These are phyloP conservation scores for Tephrocybe sp. DNA, from an alignment of 768 basidiomycete species.

Conservation along the genomic window DNA sequence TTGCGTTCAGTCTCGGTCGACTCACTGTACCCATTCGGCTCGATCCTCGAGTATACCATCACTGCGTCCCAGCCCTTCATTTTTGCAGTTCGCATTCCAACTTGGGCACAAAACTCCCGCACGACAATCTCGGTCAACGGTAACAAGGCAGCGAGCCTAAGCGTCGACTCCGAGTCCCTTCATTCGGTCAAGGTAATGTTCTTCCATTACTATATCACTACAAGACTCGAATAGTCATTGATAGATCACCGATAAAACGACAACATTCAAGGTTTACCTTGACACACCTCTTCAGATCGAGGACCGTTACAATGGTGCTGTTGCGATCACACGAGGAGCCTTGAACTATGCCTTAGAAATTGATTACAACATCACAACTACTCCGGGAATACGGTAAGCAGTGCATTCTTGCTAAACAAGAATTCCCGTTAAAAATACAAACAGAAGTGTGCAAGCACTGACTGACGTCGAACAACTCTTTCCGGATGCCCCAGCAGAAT, in stretches of 20 bases:
- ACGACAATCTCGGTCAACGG: conserved; percentile 36
- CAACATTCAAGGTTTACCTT: conserved; percentile 29
- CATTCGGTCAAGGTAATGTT: conserved; percentile 30
- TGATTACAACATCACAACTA: conserved; percentile 30
- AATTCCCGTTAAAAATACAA: neutral
- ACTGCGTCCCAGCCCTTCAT: conserved; percentile 30
- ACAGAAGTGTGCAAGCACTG: conserved; percentile 38
- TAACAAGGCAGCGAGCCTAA: conserved; percentile 19
- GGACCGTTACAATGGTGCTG: conserved; percentile 33
- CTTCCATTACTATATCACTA: neutral
- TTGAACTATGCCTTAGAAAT: conserved; percentile 40
- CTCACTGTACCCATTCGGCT: conserved; percentile 40
- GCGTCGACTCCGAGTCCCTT: conserved; percentile 28
- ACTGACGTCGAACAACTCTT: conserved; percentile 32
- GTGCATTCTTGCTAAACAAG: neutral
- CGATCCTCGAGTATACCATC: conserved; percentile 35
- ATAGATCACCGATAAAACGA: conserved; percentile 25
- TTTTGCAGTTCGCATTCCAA: conserved; percentile 38
- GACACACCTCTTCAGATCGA: conserved; percentile 34
- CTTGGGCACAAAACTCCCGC: conserved; percentile 34
- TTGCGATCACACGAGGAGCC: conserved; percentile 31
- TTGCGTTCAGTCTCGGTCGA: conserved; percentile 30
- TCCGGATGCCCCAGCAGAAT: conserved; percentile 34
- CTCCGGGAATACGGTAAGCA: conserved; percentile 33
- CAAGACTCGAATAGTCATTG: conserved; percentile 3